A percentile compares a stretch with the other conserved stretches of the same genome.
phyloP scores from a whole-genome alignment of 1,139 yeast genomes.

The Hyphopichia pseudoburtonii region DNA sequence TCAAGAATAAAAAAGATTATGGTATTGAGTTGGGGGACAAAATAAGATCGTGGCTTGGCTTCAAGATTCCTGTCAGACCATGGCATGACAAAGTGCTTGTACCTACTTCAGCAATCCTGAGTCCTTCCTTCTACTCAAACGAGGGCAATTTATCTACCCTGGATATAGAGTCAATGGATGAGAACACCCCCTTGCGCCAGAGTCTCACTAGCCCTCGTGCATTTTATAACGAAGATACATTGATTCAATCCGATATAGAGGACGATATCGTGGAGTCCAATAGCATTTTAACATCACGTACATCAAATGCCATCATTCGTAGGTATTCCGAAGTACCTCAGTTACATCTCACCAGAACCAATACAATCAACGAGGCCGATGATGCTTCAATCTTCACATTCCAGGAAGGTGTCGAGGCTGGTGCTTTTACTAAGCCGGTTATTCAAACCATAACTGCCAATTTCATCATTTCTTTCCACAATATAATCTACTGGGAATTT shows the following conservation, averaged over 20 bases:
- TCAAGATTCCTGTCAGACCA: conserved; percentile 29
- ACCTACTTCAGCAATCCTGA: background rate
- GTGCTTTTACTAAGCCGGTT: conserved; percentile 34
- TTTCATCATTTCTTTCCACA: conserved; percentile 48
- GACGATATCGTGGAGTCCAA: conserved; percentile 2
- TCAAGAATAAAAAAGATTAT: conserved; percentile 42
- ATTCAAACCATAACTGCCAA: conserved; percentile 41
- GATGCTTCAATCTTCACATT: conserved; percentile 2
- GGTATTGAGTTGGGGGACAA: conserved; percentile 57
- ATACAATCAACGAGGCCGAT: background rate
- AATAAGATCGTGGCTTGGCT: conserved; percentile 34
- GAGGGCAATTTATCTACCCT: background rate
- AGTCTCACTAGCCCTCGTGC: conserved; percentile 1
- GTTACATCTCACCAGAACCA: background rate
- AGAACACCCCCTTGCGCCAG: conserved; percentile 5
- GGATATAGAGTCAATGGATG: conserved; percentile 3
- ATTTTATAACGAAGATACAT: conserved; percentile 1
- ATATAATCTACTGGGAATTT: conserved; percentile 57
- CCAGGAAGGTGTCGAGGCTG: conserved; percentile 5
- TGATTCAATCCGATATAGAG: conserved; percentile 6
- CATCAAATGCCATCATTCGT: conserved; percentile 39
- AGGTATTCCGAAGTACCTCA: conserved; percentile 29
- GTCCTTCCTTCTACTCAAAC: background rate
- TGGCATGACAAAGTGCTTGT: too few relatives aligned
- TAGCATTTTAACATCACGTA: conserved; percentile 31